Conservation (phyloP, 2,329 filamentous ascomycete genomes). For the Stagonosporopsis rhizophila region DNA sequence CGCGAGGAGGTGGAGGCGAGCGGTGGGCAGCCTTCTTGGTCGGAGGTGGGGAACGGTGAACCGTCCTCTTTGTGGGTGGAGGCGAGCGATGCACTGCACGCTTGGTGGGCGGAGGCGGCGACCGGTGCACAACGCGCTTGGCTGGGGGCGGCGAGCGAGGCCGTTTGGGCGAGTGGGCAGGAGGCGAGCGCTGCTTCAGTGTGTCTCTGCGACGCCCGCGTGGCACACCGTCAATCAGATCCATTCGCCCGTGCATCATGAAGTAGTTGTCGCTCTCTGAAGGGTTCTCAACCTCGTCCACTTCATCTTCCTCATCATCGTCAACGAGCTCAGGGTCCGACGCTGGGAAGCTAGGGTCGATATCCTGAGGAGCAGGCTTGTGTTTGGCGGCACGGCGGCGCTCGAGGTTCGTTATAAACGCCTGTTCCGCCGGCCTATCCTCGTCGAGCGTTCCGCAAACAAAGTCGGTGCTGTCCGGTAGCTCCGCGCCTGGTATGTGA, state of each 20-base stretch:
- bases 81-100: conserved; percentile 31
- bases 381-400: conserved; percentile 83
- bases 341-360: conserved; percentile 92
- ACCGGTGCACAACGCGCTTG: conserved; percentile 31
- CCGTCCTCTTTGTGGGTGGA: conserved; percentile 6
- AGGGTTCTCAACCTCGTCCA: conserved; percentile 39
- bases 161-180: conserved; percentile 11
- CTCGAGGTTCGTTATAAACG: conserved; percentile 85
- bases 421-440: conserved; percentile 91
- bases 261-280: conserved; percentile 70
- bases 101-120: conserved; percentile 58
- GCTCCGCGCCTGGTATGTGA: conserved; percentile 73
- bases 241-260: conserved; percentile 76
- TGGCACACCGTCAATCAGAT: conserved; percentile 65
- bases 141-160: conserved; percentile 32
- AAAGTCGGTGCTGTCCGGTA: conserved; percentile 97
- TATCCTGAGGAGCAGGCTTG: conserved; percentile 84
- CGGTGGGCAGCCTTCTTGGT: conserved; percentile 25
- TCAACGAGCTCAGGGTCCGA: conserved; percentile 88
- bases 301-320: conserved; percentile 71
- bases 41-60: conserved; percentile 41
- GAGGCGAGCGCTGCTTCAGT: conserved; percentile 39
- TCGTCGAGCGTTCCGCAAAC: conserved; percentile 98
- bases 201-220: conserved; percentile 44
- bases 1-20: conserved; percentile 56